A percentile compares a stretch with the other conserved stretches of the same genome.
Conservation (phyloP, 108 stramenopile genomes). For the Nitzschia sp. region DNA sequence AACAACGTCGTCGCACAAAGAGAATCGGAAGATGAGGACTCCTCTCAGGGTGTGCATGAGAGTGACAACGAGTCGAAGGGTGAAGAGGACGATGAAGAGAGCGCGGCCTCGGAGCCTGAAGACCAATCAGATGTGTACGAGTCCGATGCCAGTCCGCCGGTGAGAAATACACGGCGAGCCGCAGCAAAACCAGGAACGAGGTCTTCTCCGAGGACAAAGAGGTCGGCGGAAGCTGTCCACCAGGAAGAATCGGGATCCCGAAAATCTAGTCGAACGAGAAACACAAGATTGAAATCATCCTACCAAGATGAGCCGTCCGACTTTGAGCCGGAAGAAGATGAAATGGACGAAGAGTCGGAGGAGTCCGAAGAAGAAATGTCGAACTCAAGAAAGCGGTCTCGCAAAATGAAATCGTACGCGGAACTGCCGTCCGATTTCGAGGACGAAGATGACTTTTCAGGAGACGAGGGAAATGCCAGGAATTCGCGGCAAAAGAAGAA, state of each 20-base stretch:
- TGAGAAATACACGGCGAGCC: background rate
- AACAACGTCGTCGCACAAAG: no score
- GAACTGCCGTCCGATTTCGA: constrained; percentile 21
- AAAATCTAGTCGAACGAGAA: background rate
- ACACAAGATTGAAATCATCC: background rate
- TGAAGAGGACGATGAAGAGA: constrained; percentile 3
- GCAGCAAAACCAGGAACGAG: background rate
- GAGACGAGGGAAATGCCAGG: background rate
- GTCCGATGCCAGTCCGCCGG: background rate
- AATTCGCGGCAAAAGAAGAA: background rate
- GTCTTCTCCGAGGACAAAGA: constrained; percentile 1
- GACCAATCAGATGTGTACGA: background rate
- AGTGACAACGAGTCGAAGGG: background rate
- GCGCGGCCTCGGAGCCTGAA: background rate
- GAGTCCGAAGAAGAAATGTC: constrained; percentile 12
- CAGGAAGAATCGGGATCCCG: background rate
- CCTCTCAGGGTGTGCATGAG: background rate
- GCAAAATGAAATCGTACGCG: constrained; percentile 14
- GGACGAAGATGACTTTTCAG: constrained; percentile 14
- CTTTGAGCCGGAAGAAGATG: constrained; percentile 11
- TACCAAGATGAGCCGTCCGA: constrained; percentile 21
- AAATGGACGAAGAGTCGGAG: constrained; percentile 1
- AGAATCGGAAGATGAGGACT: background rate
- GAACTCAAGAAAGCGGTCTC: background rate
- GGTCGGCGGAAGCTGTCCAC: background rate